Percentiles rank a stretch among this genome's conserved stretches.
phyloP scores from a whole-genome alignment of 1,284 basidiomycete species.

The Fomitopsis palustris region DNA sequence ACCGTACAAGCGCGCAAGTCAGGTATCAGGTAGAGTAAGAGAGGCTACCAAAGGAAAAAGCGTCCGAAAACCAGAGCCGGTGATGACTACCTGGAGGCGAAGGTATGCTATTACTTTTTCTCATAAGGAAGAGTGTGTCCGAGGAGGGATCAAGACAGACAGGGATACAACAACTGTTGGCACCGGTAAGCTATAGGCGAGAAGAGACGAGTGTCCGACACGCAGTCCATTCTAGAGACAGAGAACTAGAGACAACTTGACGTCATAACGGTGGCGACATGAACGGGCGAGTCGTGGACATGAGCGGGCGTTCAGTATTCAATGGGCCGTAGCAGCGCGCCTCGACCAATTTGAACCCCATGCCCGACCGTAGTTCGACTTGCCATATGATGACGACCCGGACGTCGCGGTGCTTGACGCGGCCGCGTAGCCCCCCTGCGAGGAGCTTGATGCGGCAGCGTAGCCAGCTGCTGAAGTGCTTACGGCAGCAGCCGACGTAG shows the following conservation, averaged over 20 bases:
- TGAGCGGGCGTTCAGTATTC: neutral
- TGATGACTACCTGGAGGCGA: neutral
- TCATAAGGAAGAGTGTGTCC: conserved; percentile 3
- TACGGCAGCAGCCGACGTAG: neutral
- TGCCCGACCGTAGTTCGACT: neutral
- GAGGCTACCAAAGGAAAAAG: neutral
- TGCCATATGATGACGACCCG: conserved; percentile 1
- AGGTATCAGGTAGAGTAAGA: neutral
- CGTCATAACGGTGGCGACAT: conserved; percentile 1
- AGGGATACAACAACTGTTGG: conserved; percentile 1
- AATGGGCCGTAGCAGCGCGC: neutral
- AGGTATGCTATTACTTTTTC: conserved; percentile 5
- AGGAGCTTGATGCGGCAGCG: neutral
- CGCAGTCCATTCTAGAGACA: neutral
- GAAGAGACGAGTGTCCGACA: neutral
- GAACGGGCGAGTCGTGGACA: neutral
- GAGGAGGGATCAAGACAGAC: neutral
- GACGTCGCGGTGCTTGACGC: neutral
- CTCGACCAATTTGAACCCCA: neutral
- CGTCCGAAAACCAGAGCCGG: neutral
- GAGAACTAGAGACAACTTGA: neutral
- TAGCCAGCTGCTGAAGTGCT: neutral
- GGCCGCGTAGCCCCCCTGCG: no score
- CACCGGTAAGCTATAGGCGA: conserved; percentile 3
- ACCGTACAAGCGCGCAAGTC: neutral